Base-by-base conservation (phyloP, 2,329 filamentous ascomycete species). In the Basipetospora chlamydospora region DNA sequence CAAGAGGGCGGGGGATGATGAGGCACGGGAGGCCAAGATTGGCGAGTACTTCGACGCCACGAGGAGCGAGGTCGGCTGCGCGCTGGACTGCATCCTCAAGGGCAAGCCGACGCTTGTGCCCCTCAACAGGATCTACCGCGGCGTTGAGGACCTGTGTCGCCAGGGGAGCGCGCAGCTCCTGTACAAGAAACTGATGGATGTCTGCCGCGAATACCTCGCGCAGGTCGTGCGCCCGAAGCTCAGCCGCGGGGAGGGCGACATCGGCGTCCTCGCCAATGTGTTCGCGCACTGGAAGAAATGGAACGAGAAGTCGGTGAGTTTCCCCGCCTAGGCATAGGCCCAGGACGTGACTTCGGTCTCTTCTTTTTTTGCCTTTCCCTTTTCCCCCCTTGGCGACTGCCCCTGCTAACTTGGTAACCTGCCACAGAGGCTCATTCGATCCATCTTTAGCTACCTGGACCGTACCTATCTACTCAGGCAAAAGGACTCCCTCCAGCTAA, bases 361-460 rank as follows among this genome's bases (percentile, higher is more conserved):
- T 17, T 17, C 13, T n/a, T n/a, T 3, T 6, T 28, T 28, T 13
- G 16, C 9, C 21, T 21, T 26, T 35, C 12, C 18, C 33, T 17
- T 13, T 35, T 15, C 7, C 10, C 39, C 28, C 28, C 20, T 15
- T 33, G 23, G 16, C n/a, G 30, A 12, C 12, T 31, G 37, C 47
- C 22, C 44, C 41, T 29, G 31, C 25, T 15, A 26, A 25, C 37
- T 15, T 17, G 3, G 12, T 40, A 6, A 38, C 21, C 5, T 3
- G 13, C 23, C 20, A 29, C 25, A 86, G 77, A 71, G 77, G 44
- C 77, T 78, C 11, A 73, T 98, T 36, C 75, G 86, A 33, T 88
- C 82, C 43, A 80, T 92, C 26, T 96, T 95, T 58, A 93, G 86
- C 60, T 98, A 87, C 50, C 70, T 98, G 44, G 88, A 98, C 53